phyloP scores from a whole-genome alignment of 2,329 filamentous ascomycete species.

The Aspergillus transmontanensis region DNA sequence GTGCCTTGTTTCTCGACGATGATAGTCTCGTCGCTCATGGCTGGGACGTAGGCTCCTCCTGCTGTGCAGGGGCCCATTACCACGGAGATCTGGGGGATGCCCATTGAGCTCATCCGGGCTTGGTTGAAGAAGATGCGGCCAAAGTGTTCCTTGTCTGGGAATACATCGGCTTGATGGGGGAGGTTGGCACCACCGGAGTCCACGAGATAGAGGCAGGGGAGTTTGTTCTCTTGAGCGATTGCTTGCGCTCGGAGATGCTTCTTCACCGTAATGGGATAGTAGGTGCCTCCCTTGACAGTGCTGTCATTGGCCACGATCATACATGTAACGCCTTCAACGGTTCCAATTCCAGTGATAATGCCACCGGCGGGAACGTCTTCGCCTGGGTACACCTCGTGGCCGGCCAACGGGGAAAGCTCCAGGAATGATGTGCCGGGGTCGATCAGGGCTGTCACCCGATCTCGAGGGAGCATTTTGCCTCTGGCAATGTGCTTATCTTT shows the following conservation, averaged over 20 bases:
- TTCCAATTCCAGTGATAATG: constrained; percentile 89
- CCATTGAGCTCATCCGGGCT: constrained; percentile 83
- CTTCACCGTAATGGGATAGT: constrained; percentile 96
- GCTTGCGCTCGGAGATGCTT: constrained; percentile 93
- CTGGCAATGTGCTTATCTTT: constrained; percentile 82
- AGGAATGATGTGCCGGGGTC: constrained; percentile 89
- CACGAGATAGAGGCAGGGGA: constrained; percentile 90
- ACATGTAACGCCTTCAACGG: constrained; percentile 86
- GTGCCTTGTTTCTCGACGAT: constrained; percentile 96
- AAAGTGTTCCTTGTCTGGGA: constrained; percentile 93
- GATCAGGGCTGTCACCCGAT: constrained; percentile 82
- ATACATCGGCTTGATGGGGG: constrained; percentile 92
- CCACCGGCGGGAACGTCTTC: constrained; percentile 87
- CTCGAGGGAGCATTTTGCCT: constrained; percentile 92
- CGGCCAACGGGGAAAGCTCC: constrained; percentile 90
- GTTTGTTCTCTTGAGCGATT: constrained; percentile 82
- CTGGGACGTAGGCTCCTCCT: constrained; percentile 91
- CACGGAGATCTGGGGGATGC: constrained; percentile 90
- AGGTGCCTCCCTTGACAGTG: constrained; percentile 95
- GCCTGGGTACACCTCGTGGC: constrained; percentile 79
- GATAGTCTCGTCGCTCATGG: constrained; percentile 97
- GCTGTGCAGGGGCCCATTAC: constrained; percentile 98
- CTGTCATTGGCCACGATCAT: constrained; percentile 95
- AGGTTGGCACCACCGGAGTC: constrained; percentile 95
- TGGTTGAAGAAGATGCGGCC: constrained; percentile 98